These are phyloP conservation scores for Colletotrichum plurivorum DNA, from an alignment of 2,329 filamentous ascomycete genomes.

Conservation along the genomic window DNA sequence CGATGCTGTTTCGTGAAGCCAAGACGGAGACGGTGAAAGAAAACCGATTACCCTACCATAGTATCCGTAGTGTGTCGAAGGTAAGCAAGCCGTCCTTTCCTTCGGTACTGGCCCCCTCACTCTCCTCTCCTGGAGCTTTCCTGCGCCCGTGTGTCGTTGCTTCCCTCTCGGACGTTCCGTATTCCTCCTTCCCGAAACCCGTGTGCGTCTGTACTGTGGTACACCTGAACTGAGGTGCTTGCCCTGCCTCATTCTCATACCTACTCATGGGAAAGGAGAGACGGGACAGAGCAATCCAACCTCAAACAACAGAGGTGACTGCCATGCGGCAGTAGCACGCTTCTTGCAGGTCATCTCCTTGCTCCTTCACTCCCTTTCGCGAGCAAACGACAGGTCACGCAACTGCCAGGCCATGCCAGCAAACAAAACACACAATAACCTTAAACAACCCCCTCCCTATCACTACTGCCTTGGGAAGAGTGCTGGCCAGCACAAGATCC, in stretches of 20 bases:
- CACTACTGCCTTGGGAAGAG: not conserved
- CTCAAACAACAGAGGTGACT: conserved; percentile 21
- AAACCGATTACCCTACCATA: not conserved
- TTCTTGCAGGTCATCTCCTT: conserved; percentile 19
- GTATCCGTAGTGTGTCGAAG: too few species aligned
- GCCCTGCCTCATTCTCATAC: not conserved
- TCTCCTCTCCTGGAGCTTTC: too few species aligned
- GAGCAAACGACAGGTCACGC: not conserved
- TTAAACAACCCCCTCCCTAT: conserved; percentile 1
- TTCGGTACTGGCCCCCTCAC: too few species aligned
- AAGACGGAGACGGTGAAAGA: not conserved
- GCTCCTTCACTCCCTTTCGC: not conserved
- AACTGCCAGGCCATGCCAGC: conserved; percentile 29
- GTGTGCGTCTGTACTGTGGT: too few species aligned
- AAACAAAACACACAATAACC: conserved; percentile 37
- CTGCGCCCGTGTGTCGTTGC: too few species aligned
- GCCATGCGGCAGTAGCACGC: conserved; percentile 16
- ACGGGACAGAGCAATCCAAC: not conserved
- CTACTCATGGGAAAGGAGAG: not conserved
- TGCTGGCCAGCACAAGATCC: conserved; percentile 1
- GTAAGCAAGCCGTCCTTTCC: too few species aligned
- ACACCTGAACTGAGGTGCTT: too few species aligned
- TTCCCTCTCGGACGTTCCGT: too few species aligned
- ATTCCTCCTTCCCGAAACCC: too few species aligned
- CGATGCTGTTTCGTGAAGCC: conserved; percentile 24